A percentile compares a stretch with the other conserved stretches of the same genome.
phyloP scores from a whole-genome alignment of 2,329 filamentous ascomycete species.

The Aspergillus puulaauensis region DNA sequence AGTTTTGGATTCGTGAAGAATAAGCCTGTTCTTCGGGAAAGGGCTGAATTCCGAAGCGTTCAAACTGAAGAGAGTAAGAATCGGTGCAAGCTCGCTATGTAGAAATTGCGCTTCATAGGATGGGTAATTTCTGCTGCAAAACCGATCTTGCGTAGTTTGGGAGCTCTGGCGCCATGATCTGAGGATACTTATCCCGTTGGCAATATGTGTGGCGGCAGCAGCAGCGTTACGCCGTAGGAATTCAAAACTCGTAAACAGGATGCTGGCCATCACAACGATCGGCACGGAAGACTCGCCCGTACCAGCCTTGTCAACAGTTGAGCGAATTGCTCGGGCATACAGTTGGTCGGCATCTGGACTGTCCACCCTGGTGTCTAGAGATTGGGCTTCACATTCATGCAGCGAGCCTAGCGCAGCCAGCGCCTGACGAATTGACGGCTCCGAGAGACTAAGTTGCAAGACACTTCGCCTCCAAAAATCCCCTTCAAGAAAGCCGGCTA shows the following conservation, averaged over 20 bases:
- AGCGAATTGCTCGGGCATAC: slow-evolving; percentile 7
- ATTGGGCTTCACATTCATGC: slow-evolving; percentile 52
- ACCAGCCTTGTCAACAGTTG: slow-evolving; percentile 28
- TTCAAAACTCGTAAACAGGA: slow-evolving; percentile 67
- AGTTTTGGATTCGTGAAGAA: slow-evolving; percentile 1
- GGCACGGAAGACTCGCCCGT: slow-evolving; percentile 53
- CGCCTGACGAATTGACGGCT: slow-evolving; percentile 62
- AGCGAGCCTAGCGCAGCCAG: slow-evolving; percentile 66
- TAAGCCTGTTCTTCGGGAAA: slow-evolving; percentile 1
- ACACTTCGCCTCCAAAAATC: slow-evolving; percentile 65
- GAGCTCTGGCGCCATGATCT: slow-evolving; percentile 14
- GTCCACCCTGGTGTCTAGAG: background rate
- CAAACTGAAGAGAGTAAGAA: slow-evolving; percentile 17
- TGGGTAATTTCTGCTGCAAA: background rate
- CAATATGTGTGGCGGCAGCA: slow-evolving; percentile 22
- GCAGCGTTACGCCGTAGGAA: slow-evolving; percentile 29
- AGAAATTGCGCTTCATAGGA: slow-evolving; percentile 14
- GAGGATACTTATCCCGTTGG: slow-evolving; percentile 16
- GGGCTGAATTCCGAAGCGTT: slow-evolving; percentile 11
- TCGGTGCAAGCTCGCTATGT: slow-evolving; percentile 18
- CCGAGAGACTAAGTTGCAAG: slow-evolving; percentile 62
- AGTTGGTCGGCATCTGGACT: background rate
- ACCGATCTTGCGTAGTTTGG: no score
- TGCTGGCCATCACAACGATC: slow-evolving; percentile 54
- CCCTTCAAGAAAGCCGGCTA: slow-evolving; percentile 67